Evolutionary conservation across 2,329 filamentous ascomycete species (phyloP).

Genomic region (Penicillium sp.): DNA sequence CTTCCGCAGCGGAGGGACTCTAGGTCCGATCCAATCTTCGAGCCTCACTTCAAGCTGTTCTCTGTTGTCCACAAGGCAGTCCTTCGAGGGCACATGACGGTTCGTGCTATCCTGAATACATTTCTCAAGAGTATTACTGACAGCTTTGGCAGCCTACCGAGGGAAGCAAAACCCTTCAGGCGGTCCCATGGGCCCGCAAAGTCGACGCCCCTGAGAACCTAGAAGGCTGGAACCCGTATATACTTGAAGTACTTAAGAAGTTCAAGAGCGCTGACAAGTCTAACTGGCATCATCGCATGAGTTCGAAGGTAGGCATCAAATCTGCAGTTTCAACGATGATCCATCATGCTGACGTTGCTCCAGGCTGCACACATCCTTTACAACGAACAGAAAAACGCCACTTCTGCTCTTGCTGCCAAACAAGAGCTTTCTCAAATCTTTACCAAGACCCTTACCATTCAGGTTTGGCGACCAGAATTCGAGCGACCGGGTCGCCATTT

Average conservation of each 20-base stretch:
- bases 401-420: slow-evolving; percentile 64
- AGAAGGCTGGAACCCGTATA: slow-evolving; percentile 61
- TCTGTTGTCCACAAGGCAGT: slow-evolving; percentile 82
- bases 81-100: slow-evolving; percentile 47
- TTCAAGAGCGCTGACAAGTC: slow-evolving; percentile 76
- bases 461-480: slow-evolving; percentile 91
- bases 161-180: slow-evolving; percentile 52
- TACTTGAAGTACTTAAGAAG: slow-evolving; percentile 59
- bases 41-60: slow-evolving; percentile 90
- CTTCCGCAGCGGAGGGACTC: slow-evolving; percentile 63
- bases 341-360: slow-evolving; percentile 39
- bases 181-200: slow-evolving; percentile 58
- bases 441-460: slow-evolving; percentile 91
- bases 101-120: slow-evolving; percentile 27
- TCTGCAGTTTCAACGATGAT: not conserved
- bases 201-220: slow-evolving; percentile 50
- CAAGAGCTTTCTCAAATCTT: slow-evolving; percentile 83
- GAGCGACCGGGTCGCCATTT: slow-evolving; percentile 85
- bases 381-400: slow-evolving; percentile 54
- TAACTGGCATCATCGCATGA: slow-evolving; percentile 93
- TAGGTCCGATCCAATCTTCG: slow-evolving; percentile 73
- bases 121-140: slow-evolving; percentile 26
- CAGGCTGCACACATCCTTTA: slow-evolving; percentile 63
- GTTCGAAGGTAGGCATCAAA: slow-evolving; percentile 63
- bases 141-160: slow-evolving; percentile 42